Base-by-base conservation (phyloP, 768 basidiomycete genomes). In the Hygrophorus russula region DNA sequence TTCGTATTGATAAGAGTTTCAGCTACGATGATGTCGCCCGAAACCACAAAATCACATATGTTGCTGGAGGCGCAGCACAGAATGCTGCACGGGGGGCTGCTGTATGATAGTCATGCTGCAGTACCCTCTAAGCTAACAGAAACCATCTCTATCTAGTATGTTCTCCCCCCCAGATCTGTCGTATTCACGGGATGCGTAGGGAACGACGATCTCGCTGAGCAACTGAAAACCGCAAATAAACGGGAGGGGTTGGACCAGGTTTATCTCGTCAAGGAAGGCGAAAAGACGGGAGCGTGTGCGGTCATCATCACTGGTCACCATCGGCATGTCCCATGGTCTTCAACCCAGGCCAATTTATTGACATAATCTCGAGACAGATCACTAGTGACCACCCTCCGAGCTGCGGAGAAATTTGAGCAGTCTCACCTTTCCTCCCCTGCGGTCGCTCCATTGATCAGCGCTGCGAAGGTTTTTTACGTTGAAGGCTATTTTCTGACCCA, bases 401-500 rank as follows among this genome's bases (percentile, higher is more conserved):
- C 79, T 12, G 94, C 96, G 3, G 94, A 98, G 65, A 82, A 79
- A 57, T 98, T 96, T 62, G 78, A 83, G 10, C 70, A 74, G 46
- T 69, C 80, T 3, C 90, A 97, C 64, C 72, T 99, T 35, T 70
- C 74, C 7, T 82, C 87, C 7, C 71, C 83, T 11, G 63, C 69
- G 41, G 79, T 98, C 50, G 80, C 85, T 19, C 73, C 80, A 27
- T 67, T 91, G 51, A 69, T 98, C 55, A 73, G 86, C 4, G 72
- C 67, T 36, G 94, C 93, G 46, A 81, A 85, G 57, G 74, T 76
- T 59, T 96, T 76, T 71, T 99, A 99, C 68, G 78, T 97, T 48
- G 94, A 91, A 56, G 94, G 94, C 6, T 99, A 83, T 71, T 97
- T 99, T 80, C 74, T 98, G 46, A 94, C 94, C 13, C 94, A 99